phyloP scores from a whole-genome alignment of 2,329 filamentous ascomycete genomes.

The Xylariales sp. region DNA sequence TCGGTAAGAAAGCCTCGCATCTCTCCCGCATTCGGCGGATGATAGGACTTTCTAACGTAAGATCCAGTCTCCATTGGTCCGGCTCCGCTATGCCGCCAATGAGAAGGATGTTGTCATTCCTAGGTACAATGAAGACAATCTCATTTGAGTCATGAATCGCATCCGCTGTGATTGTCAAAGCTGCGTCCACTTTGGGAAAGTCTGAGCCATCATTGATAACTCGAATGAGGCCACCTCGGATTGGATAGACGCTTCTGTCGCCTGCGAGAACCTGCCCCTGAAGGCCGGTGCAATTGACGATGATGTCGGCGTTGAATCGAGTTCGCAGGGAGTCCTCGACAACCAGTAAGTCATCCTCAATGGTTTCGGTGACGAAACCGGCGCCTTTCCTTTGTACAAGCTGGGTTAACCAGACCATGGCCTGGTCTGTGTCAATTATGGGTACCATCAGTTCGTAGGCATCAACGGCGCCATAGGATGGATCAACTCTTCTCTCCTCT shows the following conservation, averaged over 20 bases:
- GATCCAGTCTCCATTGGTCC: slow-evolving; percentile 30
- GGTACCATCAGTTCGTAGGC: slow-evolving; percentile 40
- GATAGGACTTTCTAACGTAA: slow-evolving; percentile 33
- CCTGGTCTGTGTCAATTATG: slow-evolving; percentile 40
- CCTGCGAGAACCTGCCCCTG: slow-evolving; percentile 30
- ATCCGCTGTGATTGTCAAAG: slow-evolving; percentile 36
- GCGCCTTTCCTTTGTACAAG: slow-evolving; percentile 38
- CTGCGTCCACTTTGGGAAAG: slow-evolving; percentile 36
- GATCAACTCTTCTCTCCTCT: slow-evolving; percentile 29
- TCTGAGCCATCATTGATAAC: slow-evolving; percentile 39
- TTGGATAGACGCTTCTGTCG: slow-evolving; percentile 35
- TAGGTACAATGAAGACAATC: slow-evolving; percentile 39
- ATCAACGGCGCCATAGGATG: slow-evolving; percentile 31
- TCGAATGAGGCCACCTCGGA: slow-evolving; percentile 38
- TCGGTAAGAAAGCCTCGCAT: slow-evolving; percentile 37
- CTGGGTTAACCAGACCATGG: slow-evolving; percentile 36
- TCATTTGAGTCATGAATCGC: slow-evolving; percentile 30
- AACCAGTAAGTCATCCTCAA: slow-evolving; percentile 30
- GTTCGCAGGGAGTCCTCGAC: slow-evolving; percentile 28
- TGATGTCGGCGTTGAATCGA: slow-evolving; percentile 33
- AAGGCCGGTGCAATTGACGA: slow-evolving; percentile 39
- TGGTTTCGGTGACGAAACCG: slow-evolving; percentile 30
- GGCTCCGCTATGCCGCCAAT: slow-evolving; percentile 35
- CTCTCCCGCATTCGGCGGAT: slow-evolving; percentile 37
- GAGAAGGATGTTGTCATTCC: slow-evolving; percentile 38